Conservation (phyloP, 441 rosid species). For the Melastoma candidum region DNA sequence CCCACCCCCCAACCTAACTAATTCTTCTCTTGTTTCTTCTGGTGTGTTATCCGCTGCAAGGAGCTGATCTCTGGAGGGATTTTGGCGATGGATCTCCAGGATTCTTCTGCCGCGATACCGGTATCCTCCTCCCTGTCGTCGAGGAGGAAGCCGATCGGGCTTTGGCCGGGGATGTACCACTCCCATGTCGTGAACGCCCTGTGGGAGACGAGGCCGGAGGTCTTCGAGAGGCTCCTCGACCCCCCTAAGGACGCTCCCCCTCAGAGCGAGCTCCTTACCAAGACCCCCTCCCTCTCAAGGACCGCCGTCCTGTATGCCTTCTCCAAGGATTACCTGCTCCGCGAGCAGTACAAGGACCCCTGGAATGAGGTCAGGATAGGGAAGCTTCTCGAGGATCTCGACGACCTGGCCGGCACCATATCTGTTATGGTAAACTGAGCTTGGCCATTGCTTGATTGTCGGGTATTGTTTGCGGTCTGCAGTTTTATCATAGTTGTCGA, state of each 20-base stretch:
- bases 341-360: slow-evolving; percentile 84
- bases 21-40: too few relatives aligned
- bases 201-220: slow-evolving; percentile 74
- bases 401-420: slow-evolving; percentile 85
- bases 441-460: neutral
- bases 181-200: slow-evolving; percentile 69
- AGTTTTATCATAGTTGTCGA: too few relatives aligned
- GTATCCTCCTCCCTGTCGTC: slow-evolving; percentile 48
- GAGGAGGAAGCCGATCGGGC: slow-evolving; percentile 53
- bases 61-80: too few relatives aligned
- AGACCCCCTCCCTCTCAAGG: slow-evolving; percentile 56
- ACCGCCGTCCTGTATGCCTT: slow-evolving; percentile 56
- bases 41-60: too few relatives aligned
- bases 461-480: too few relatives aligned
- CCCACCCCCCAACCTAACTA: too few relatives aligned
- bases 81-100: neutral
- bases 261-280: slow-evolving; percentile 50
- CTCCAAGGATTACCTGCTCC: slow-evolving; percentile 51
- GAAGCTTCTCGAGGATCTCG: slow-evolving; percentile 82
- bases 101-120: slow-evolving; percentile 39
- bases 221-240: slow-evolving; percentile 59
- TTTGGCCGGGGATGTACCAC: slow-evolving; percentile 91
- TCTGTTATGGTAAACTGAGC: slow-evolving; percentile 56
- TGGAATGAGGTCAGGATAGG: slow-evolving; percentile 84
- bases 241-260: slow-evolving; percentile 80